phyloP scores from a whole-genome alignment of 2,329 filamentous ascomycete genomes.

The Coniochaeta sp. region DNA sequence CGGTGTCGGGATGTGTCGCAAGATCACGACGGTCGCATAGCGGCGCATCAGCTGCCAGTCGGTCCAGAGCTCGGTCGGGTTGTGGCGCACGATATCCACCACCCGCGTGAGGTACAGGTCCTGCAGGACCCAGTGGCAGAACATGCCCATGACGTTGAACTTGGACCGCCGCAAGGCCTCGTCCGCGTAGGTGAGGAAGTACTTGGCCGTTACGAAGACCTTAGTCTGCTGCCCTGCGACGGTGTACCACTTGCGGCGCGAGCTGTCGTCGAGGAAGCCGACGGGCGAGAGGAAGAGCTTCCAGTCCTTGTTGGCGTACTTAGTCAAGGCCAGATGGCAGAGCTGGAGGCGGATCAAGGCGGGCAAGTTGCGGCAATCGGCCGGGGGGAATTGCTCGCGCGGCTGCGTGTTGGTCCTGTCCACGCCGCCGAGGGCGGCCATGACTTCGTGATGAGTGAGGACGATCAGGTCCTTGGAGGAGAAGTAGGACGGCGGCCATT shows the following conservation, averaged over 20 bases:
- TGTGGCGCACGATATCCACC: not conserved
- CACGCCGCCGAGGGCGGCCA: not conserved
- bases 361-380: not conserved
- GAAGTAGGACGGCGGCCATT: not conserved
- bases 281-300: not conserved
- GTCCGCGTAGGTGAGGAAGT: not conserved
- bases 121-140: not conserved
- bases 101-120: not conserved
- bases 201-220: not conserved
- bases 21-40: not conserved
- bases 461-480: not conserved
- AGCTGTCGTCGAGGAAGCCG: not conserved
- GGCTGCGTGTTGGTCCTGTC: not conserved
- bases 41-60: not conserved
- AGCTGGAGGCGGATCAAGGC: not conserved
- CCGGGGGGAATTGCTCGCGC: not conserved
- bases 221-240: not conserved
- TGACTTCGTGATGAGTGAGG: not conserved
- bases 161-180: not conserved
- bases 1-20: not conserved
- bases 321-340: not conserved
- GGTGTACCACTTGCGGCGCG: not conserved
- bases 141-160: not conserved
- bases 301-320: not conserved
- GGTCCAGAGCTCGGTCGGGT: not conserved